Conservation (phyloP, 306 rosid species). For the Spatholobus suberectus region DNA sequence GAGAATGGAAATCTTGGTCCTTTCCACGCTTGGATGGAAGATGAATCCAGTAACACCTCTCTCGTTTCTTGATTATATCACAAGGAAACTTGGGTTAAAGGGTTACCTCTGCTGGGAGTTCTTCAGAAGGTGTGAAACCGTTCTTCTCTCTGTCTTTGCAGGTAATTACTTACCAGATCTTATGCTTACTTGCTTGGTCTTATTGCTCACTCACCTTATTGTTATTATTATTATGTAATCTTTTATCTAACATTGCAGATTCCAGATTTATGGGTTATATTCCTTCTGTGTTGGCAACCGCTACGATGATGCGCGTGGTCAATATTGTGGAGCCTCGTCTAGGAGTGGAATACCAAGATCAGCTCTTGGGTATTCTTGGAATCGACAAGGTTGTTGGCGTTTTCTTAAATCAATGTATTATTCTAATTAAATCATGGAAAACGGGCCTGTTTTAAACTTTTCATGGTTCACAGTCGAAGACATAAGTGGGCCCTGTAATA, state of each 20-base stretch:
- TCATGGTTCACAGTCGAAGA: background rate
- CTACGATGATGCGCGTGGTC: constrained; percentile 77
- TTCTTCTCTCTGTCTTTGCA: constrained; percentile 61
- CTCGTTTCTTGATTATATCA: constrained; percentile 74
- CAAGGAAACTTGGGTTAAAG: constrained; percentile 73
- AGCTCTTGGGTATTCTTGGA: constrained; percentile 69
- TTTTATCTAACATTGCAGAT: constrained; percentile 52
- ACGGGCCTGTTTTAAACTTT: background rate
- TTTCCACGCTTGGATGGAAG: constrained; percentile 81
- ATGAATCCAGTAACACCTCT: constrained; percentile 87
- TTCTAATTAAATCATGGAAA: background rate
- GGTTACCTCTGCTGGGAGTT: constrained; percentile 72
- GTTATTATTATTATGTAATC: background rate
- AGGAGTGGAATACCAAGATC: constrained; percentile 62
- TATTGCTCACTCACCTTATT: background rate
- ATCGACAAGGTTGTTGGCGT: constrained; percentile 66
- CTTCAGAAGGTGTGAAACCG: constrained; percentile 62
- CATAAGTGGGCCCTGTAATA: background rate
- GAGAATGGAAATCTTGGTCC: constrained; percentile 87
- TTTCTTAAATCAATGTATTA: constrained; percentile 1
- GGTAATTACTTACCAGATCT: constrained; percentile 49
- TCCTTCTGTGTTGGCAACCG: constrained; percentile 78
- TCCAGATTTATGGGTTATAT: constrained; percentile 62
- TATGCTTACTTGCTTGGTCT: background rate
- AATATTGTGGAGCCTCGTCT: constrained; percentile 64